A percentile compares a stretch with the other conserved stretches of the same genome.
These are phyloP conservation scores for Pseudotsuga menziesii DNA, from an alignment of 75 land plant species.

Conservation along the genomic window DNA sequence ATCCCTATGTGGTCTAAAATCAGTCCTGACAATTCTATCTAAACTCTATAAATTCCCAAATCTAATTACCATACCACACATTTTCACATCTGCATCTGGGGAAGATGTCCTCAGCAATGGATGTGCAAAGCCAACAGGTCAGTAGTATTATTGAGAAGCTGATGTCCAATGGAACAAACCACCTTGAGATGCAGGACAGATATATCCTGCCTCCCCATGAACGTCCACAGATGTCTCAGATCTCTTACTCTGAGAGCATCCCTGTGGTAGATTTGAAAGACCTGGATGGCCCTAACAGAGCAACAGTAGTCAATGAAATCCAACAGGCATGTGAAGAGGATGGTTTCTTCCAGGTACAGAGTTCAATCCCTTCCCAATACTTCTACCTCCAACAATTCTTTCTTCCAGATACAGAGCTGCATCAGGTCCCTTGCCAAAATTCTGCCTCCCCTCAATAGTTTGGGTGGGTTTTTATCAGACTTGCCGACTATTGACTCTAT, in stretches of 20 bases:
- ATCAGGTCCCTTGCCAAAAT: slow-evolving; percentile 11
- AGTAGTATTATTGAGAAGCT: background rate
- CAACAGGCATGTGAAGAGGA: slow-evolving; percentile 14
- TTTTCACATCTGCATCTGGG: no score
- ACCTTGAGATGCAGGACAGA: background rate
- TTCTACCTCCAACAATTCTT: slow-evolving; percentile 29
- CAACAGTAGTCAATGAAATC: slow-evolving; percentile 13
- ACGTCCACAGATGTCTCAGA: background rate
- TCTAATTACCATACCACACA: no score
- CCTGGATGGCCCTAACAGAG: slow-evolving; percentile 26
- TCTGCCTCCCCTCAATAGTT: slow-evolving; percentile 43
- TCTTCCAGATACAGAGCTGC: no score
- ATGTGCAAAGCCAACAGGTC: no score
- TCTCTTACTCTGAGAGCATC: background rate
- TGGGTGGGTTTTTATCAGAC: no score
- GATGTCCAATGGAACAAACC: background rate
- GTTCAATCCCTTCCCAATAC: slow-evolving; percentile 8
- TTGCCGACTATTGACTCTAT: no score
- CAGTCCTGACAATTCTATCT: no score
- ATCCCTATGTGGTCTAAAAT: no score
- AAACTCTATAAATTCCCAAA: no score
- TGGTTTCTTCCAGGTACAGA: slow-evolving; percentile 32
- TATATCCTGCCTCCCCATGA: background rate
- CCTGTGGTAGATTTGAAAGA: slow-evolving; percentile 48
- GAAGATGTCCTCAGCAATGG: no score